phyloP scores from a whole-genome alignment of 441 rosid genomes.

The Populus tomentosa region DNA sequence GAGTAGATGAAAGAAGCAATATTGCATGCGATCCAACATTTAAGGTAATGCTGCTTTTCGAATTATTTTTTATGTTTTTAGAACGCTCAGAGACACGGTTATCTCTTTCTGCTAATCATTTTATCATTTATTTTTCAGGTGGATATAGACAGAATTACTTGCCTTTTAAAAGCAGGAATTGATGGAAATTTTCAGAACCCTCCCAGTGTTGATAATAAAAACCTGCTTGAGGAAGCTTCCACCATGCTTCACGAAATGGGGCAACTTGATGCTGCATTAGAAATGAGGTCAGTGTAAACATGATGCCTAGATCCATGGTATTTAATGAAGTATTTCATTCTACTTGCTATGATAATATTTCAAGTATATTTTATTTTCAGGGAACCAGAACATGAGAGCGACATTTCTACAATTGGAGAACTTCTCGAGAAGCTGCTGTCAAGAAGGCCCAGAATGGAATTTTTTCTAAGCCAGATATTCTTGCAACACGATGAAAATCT shows the following conservation, averaged over 20 bases:
- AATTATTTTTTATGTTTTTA: not conserved
- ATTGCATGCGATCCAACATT: conserved; percentile 3
- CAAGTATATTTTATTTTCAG: not conserved
- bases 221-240: conserved; percentile 2
- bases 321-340: not conserved
- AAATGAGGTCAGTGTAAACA: conserved; percentile 23
- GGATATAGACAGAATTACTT: conserved; percentile 1
- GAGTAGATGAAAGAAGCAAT: not conserved
- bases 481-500: not conserved
- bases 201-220: not conserved
- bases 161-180: conserved; percentile 10
- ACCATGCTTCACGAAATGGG: conserved; percentile 22
- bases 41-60: conserved; percentile 13
- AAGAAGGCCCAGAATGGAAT: not conserved
- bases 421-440: not conserved
- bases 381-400: not conserved
- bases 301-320: not conserved
- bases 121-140: conserved; percentile 18
- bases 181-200: not conserved
- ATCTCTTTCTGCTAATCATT: not conserved
- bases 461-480: not conserved
- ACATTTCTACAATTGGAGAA: not conserved
- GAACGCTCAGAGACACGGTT: not conserved
- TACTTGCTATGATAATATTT: not conserved
- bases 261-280: conserved; percentile 17